phyloP scores from a whole-genome alignment of 495 filamentous ascomycete species.

The Penicillium verhagenii region DNA sequence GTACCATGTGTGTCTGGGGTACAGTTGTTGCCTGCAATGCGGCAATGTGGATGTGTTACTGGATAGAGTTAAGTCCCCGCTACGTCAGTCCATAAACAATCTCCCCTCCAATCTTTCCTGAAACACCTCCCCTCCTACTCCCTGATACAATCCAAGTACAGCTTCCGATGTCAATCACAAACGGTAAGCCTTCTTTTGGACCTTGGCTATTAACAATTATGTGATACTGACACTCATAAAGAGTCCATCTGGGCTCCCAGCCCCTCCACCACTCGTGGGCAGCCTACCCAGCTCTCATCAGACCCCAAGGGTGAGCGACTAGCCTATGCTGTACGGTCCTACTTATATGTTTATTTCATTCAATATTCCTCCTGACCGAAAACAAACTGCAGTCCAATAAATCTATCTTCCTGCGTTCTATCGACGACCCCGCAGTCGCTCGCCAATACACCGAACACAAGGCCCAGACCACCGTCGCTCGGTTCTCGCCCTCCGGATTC shows the following conservation, averaged over 20 bases:
- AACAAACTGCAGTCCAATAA: conserved; percentile 77
- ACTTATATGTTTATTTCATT: not conserved
- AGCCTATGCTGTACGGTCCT: conserved; percentile 76
- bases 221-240: conserved; percentile 23
- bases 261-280: conserved; percentile 80
- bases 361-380: conserved; percentile 11
- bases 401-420: conserved; percentile 89
- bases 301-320: conserved; percentile 91
- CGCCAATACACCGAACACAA: conserved; percentile 93
- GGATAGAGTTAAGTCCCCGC: conserved; percentile 14
- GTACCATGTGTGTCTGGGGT: not conserved
- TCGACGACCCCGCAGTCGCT: conserved; percentile 79
- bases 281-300: conserved; percentile 84
- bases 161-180: conserved; percentile 44
- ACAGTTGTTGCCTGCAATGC: not conserved
- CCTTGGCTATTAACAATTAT: not conserved
- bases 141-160: conserved; percentile 2
- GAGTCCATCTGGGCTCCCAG: conserved; percentile 72
- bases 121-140: conserved; percentile 3
- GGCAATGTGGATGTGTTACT: not conserved
- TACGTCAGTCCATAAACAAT: conserved; percentile 32
- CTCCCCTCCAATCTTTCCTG: conserved; percentile 5
- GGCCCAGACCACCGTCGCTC: conserved; percentile 81
- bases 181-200: conserved; percentile 30
- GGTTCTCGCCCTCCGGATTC: conserved; percentile 92